A percentile compares a stretch with the other conserved stretches of the same genome.
phyloP scores from a whole-genome alignment of 352 stramenopile species.

The Phytopythium vexans region DNA sequence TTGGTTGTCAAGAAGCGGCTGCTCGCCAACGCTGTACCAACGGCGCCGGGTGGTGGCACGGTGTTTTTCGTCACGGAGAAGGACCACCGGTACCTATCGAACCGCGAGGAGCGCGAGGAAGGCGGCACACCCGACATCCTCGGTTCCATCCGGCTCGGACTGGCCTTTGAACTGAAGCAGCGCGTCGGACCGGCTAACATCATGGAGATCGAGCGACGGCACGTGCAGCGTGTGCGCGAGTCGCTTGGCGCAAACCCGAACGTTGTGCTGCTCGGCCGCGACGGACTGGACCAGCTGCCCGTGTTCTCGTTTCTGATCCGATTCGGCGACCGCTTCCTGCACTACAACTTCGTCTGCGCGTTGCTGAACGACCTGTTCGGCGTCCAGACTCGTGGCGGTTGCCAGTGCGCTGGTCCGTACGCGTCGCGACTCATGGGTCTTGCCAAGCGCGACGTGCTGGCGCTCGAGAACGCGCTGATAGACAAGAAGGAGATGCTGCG shows the following conservation, averaged over 20 bases:
- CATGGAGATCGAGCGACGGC: constrained; percentile 39
- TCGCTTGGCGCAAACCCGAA: constrained; percentile 47
- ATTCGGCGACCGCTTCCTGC: constrained; percentile 87
- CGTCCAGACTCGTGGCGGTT: constrained; percentile 63
- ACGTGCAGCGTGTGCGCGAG: constrained; percentile 30
- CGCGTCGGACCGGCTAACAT: constrained; percentile 49
- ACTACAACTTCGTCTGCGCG: constrained; percentile 98
- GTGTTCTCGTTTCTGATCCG: constrained; percentile 95
- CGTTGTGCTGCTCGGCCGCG: constrained; percentile 88
- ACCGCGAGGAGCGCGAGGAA: constrained; percentile 89
- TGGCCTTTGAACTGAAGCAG: constrained; percentile 91
- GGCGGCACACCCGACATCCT: constrained; percentile 95
- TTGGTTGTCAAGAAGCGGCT: constrained; percentile 94
- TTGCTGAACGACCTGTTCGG: constrained; percentile 98
- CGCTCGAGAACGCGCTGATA: constrained; percentile 84
- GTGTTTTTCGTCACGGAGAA: constrained; percentile 59
- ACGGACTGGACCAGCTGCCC: constrained; percentile 65
- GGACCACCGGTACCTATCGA: constrained; percentile 66
- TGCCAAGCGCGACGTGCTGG: constrained; percentile 49
- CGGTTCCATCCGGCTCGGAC: constrained; percentile 89
- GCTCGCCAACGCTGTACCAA: constrained; percentile 55
- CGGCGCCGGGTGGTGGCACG: constrained; percentile 39
- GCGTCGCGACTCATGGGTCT: constrained; percentile 91
- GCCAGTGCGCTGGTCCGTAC: constrained; percentile 89
- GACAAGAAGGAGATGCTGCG: constrained; percentile 91